Evolutionary conservation across 2,329 filamentous ascomycete genomes (phyloP).

Genomic region (Neopestalotiopsis sp.): DNA sequence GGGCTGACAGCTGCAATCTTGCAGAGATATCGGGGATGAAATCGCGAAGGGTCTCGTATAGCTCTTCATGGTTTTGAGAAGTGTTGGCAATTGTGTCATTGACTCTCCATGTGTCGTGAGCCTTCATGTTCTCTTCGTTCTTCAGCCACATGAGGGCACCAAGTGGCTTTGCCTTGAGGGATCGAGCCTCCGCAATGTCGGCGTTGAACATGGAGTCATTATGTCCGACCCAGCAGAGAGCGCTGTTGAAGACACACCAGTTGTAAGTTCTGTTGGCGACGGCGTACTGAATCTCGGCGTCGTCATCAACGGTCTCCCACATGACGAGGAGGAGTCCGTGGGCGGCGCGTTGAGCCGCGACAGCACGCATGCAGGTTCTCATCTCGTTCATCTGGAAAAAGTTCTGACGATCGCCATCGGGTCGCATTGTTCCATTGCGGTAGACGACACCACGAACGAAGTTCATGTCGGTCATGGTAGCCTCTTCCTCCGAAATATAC

Average conservation of each 20-base stretch:
- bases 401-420: slow-evolving; percentile 14
- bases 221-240: slow-evolving; percentile 10
- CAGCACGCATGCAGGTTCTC: slow-evolving; percentile 7
- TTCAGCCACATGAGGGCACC: slow-evolving; percentile 15
- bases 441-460: slow-evolving; percentile 6
- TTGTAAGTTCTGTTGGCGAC: slow-evolving; percentile 9
- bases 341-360: slow-evolving; percentile 3
- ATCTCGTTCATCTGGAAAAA: slow-evolving; percentile 14
- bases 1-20: background rate
- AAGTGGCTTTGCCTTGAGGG: background rate
- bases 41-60: background rate
- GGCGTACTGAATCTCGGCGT: slow-evolving; percentile 7
- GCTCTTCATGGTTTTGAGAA: background rate
- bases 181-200: background rate
- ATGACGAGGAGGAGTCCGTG: slow-evolving; percentile 9
- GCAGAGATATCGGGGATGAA: slow-evolving; percentile 3
- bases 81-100: slow-evolving; percentile 3
- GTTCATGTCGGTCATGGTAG: background rate
- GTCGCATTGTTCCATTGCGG: slow-evolving; percentile 10
- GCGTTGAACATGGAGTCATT: background rate
- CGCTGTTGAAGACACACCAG: slow-evolving; percentile 11
- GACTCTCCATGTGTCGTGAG: slow-evolving; percentile 2
- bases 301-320: slow-evolving; percentile 10
- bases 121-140: slow-evolving; percentile 11
- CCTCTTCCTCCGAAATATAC: slow-evolving; percentile 2